Conservation (phyloP, 2,329 filamentous ascomycete genomes). For the Penicillium psychrosexuale region DNA sequence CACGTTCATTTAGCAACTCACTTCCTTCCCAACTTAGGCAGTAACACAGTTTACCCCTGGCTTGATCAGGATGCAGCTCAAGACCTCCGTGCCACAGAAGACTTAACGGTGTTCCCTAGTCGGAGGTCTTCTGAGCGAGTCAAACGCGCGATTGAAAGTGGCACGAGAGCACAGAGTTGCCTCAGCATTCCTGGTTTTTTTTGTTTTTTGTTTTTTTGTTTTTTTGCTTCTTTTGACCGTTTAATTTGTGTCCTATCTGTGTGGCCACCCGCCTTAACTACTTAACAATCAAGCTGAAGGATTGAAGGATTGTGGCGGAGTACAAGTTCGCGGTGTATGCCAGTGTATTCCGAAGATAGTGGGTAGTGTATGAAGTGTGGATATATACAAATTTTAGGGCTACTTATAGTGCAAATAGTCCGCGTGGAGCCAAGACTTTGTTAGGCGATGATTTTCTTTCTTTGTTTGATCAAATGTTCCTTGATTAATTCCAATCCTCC, state of each 20-base stretch:
- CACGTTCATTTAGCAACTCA: background rate
- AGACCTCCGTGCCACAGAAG: constrained; percentile 2
- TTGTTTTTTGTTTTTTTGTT: background rate
- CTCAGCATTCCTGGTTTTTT: background rate
- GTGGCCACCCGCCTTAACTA: constrained; percentile 2
- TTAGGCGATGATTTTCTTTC: background rate
- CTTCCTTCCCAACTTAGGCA: background rate
- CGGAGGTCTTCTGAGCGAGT: constrained; percentile 2
- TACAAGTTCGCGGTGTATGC: background rate
- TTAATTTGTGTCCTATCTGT: background rate
- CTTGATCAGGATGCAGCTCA: constrained; percentile 11
- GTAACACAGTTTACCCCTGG: constrained; percentile 8
- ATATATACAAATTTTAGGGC: constrained; percentile 5
- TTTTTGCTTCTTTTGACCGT: constrained; percentile 15
- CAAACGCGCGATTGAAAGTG: constrained; percentile 2
- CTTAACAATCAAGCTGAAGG: background rate
- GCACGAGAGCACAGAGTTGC: constrained; percentile 3
- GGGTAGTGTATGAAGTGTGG: background rate
- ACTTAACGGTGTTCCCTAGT: background rate
- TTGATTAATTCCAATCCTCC: background rate
- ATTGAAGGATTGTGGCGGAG: constrained; percentile 1
- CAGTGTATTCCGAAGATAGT: background rate
- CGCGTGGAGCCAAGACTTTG: background rate
- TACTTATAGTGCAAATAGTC: constrained; percentile 25
- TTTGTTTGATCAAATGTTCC: background rate